phyloP scores from a whole-genome alignment of 192 early-diverging fungal genomes.

The Coemansia sp. region DNA sequence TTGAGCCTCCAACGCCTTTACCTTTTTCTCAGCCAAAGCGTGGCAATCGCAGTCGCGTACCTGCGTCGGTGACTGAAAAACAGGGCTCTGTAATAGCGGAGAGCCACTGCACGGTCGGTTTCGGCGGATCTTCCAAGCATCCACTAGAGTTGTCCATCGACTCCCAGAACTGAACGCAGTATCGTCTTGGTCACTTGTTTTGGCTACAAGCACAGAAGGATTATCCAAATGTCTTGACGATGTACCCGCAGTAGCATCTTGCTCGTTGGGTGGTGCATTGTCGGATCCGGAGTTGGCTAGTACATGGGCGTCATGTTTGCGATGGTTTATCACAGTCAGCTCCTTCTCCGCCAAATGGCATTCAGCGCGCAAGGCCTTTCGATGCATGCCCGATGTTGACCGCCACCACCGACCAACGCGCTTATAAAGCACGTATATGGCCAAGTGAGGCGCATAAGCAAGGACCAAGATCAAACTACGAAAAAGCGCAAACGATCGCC shows the following conservation, averaged over 20 bases:
- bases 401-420: conserved; percentile 29
- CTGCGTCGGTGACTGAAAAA: neutral
- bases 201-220: neutral
- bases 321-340: conserved; percentile 26
- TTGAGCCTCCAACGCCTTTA: conserved; percentile 21
- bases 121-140: conserved; percentile 20
- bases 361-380: conserved; percentile 23
- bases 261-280: conserved; percentile 6
- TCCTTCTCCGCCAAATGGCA: conserved; percentile 40
- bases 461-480: conserved; percentile 26
- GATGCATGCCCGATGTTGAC: conserved; percentile 29
- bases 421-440: conserved; percentile 22
- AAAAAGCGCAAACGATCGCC: conserved; percentile 26
- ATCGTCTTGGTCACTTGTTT: neutral
- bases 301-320: conserved; percentile 25
- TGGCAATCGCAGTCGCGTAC: neutral
- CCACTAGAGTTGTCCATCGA: conserved; percentile 21
- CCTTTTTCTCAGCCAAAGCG: conserved; percentile 6
- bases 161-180: neutral
- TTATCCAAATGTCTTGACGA: neutral
- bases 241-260: neutral
- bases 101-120: conserved; percentile 3
- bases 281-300: conserved; percentile 16
- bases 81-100: neutral
- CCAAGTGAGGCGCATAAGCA: conserved; percentile 37